These are phyloP conservation scores for Isatis tinctoria DNA, from an alignment of 345 rosid genomes.

Conservation along the genomic window DNA sequence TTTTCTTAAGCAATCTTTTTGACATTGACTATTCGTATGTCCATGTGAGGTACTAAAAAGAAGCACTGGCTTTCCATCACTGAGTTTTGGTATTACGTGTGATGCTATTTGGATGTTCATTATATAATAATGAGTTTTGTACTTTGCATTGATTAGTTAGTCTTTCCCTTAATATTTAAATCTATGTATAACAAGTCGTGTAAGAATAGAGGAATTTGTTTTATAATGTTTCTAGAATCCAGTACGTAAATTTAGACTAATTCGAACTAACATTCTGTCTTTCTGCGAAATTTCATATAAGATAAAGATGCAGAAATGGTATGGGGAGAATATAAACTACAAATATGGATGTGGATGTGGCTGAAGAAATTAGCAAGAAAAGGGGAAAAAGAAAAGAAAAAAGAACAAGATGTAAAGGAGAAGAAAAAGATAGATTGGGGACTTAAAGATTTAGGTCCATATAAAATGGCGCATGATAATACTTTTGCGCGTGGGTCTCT, in stretches of 20 bases:
- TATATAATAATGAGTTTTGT: background rate
- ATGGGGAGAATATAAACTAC: background rate
- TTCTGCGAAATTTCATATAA: background rate
- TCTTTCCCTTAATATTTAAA: background rate
- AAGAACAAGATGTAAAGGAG: background rate
- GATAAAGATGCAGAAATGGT: background rate
- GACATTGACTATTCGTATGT: conserved; percentile 28
- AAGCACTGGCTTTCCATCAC: conserved; percentile 24
- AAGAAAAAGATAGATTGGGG: conserved; percentile 1
- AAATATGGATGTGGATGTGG: background rate
- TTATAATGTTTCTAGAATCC: background rate
- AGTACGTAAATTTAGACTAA: background rate
- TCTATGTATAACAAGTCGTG: background rate
- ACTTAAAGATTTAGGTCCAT: conserved; percentile 25
- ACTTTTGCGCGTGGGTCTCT: conserved; percentile 27
- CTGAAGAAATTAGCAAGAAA: background rate
- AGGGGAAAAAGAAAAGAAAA: background rate
- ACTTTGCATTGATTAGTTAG: conserved; percentile 4
- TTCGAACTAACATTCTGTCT: background rate
- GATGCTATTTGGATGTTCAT: conserved; percentile 7
- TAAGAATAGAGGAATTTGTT: background rate
- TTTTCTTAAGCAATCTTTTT: background rate
- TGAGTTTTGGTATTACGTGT: conserved; percentile 25
- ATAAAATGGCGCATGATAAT: conserved; percentile 31
- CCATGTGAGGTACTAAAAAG: conserved; percentile 26